Evolutionary conservation across 768 basidiomycete genomes (phyloP).

Genomic region (Trametopsis cervina): DNA sequence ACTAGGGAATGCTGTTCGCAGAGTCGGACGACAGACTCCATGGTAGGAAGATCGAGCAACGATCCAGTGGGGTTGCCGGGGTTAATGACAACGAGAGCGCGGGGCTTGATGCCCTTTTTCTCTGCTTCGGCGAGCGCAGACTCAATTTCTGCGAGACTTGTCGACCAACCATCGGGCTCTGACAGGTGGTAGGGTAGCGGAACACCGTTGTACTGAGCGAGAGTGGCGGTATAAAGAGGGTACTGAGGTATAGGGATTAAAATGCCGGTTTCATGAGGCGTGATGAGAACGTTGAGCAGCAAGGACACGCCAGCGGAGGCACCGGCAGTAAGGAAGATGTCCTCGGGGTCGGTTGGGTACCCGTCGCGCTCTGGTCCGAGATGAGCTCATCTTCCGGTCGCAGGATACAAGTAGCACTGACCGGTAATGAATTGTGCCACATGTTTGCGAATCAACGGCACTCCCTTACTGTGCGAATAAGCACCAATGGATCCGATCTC

Average conservation of each 20-base stretch:
- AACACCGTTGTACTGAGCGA: constrained; percentile 78
- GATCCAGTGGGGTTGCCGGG: constrained; percentile 97
- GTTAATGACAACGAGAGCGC: constrained; percentile 95
- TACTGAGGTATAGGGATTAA: constrained; percentile 98
- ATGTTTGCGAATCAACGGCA: constrained; percentile 78
- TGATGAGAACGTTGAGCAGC: constrained; percentile 73
- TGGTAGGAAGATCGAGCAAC: constrained; percentile 64
- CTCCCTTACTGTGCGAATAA: constrained; percentile 93
- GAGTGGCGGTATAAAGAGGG: constrained; percentile 92
- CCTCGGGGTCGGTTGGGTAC: constrained; percentile 68
- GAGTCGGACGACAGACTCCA: constrained; percentile 69
- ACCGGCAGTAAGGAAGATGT: constrained; percentile 93
- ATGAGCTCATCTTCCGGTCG: not conserved
- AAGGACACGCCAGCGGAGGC: constrained; percentile 93
- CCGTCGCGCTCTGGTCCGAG: constrained; percentile 74
- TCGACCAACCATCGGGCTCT: constrained; percentile 78
- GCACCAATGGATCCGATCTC: constrained; percentile 94
- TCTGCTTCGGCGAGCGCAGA: constrained; percentile 59
- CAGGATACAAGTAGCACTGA: constrained; percentile 27
- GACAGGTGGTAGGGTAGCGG: constrained; percentile 87
- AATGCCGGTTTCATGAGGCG: constrained; percentile 60
- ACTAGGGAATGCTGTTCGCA: constrained; percentile 84
- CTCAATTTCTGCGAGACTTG: constrained; percentile 61
- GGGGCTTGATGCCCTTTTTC: constrained; percentile 54
- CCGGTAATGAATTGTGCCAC: constrained; percentile 89